phyloP scores from a whole-genome alignment of 129 eudicot genomes.

The Scalesia atractyloides region DNA sequence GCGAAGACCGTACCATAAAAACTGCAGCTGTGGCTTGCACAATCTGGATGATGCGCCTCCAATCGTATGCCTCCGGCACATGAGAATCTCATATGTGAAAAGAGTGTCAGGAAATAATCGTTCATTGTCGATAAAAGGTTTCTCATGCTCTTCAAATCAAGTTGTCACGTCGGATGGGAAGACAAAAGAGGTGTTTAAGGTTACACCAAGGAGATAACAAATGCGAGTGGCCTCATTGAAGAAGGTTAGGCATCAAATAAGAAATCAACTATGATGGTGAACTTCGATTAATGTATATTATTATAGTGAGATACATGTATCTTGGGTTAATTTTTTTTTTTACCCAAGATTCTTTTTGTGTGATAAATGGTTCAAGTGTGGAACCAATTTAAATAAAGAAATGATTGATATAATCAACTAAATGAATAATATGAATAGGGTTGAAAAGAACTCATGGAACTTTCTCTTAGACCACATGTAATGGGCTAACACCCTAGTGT shows the following conservation, averaged over 20 bases:
- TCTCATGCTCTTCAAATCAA: slow-evolving; percentile 21
- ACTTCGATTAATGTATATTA: background rate
- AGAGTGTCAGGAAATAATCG: background rate
- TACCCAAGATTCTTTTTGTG: background rate
- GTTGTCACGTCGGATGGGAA: background rate
- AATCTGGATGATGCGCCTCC: slow-evolving; percentile 14
- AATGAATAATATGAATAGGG: no score
- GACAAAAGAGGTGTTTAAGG: slow-evolving; percentile 9
- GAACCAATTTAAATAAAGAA: no score
- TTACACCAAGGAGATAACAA: background rate
- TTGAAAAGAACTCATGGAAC: no score
- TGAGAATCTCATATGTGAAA: slow-evolving; percentile 33
- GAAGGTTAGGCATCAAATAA: background rate
- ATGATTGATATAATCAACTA: no score
- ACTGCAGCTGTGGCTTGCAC: slow-evolving; percentile 53
- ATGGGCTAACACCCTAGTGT: no score
- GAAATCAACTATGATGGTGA: background rate
- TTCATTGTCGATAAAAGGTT: slow-evolving; percentile 30
- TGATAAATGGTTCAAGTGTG: background rate
- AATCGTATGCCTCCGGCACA: slow-evolving; percentile 17
- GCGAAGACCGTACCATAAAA: slow-evolving; percentile 45
- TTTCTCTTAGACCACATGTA: no score
- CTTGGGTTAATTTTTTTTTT: background rate
- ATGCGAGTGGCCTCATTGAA: background rate
- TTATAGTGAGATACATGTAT: background rate